These are phyloP conservation scores for Raphanus raphanistrum DNA, from an alignment of 345 rosid genomes.

Conservation along the genomic window DNA sequence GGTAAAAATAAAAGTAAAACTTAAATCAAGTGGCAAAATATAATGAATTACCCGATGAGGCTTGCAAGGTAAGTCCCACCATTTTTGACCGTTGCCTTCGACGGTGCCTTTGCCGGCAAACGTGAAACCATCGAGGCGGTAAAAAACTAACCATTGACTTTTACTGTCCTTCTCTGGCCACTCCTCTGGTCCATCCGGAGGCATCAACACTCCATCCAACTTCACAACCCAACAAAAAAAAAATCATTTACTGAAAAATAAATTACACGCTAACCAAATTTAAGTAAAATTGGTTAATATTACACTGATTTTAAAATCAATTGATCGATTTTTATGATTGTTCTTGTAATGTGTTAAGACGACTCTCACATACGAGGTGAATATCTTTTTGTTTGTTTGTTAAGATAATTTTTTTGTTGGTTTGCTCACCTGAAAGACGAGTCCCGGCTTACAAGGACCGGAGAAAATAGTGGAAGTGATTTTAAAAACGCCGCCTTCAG, in stretches of 20 bases:
- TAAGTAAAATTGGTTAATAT: background rate
- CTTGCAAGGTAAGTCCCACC: slow-evolving; percentile 99
- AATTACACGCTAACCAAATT: background rate
- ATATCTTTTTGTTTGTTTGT: background rate
- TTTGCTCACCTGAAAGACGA: slow-evolving; percentile 61
- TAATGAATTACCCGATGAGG: slow-evolving; percentile 74
- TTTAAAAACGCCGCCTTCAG: slow-evolving; percentile 60
- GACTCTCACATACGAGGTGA: background rate
- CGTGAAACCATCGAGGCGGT: slow-evolving; percentile 60
- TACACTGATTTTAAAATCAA: background rate
- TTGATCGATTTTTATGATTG: background rate
- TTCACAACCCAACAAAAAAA: slow-evolving; percentile 4
- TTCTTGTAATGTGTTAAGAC: background rate
- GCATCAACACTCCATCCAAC: slow-evolving; percentile 84
- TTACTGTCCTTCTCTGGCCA: slow-evolving; percentile 81
- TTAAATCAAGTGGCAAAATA: background rate
- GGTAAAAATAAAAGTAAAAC: background rate
- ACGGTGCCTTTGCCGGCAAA: slow-evolving; percentile 78
- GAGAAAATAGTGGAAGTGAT: slow-evolving; percentile 90
- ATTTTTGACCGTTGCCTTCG: slow-evolving; percentile 92
- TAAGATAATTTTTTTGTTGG: background rate
- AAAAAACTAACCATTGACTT: slow-evolving; percentile 92
- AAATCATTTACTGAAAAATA: background rate
- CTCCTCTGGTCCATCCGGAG: slow-evolving; percentile 85
- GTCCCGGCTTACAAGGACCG: slow-evolving; percentile 90